phyloP scores from a whole-genome alignment of 2,329 filamentous ascomycete genomes.

The Sarocladium brachiariae region DNA sequence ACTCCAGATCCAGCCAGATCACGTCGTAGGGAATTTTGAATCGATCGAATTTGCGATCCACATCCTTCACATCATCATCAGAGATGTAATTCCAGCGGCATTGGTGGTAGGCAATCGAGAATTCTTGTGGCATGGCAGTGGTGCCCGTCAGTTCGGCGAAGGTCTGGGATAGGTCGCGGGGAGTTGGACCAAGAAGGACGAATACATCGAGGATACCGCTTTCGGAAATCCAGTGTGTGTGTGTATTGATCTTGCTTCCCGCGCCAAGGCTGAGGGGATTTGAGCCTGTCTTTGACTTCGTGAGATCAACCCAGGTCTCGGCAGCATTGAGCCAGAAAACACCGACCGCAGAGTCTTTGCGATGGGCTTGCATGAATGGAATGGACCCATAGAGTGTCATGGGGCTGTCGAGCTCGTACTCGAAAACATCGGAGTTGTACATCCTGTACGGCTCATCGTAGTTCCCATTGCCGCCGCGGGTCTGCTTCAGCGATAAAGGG shows the following conservation, averaged over 20 bases:
- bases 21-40: conserved; percentile 94
- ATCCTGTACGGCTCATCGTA: conserved; percentile 86
- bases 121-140: conserved; percentile 85
- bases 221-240: conserved; percentile 97
- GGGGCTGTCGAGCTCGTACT: conserved; percentile 92
- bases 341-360: conserved; percentile 86
- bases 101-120: conserved; percentile 90
- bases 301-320: conserved; percentile 95
- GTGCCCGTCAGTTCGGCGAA: conserved; percentile 90
- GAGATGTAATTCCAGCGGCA: conserved; percentile 99
- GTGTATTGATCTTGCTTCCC: conserved; percentile 63
- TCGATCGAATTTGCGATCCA: conserved; percentile 94
- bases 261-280: conserved; percentile 74
- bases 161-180: conserved; percentile 70
- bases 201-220: conserved; percentile 85
- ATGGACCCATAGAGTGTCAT: conserved; percentile 99
- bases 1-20: conserved; percentile 98
- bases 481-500: conserved; percentile 81
- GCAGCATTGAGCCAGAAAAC: conserved; percentile 97
- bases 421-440: conserved; percentile 96
- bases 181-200: conserved; percentile 84
- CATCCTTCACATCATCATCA: conserved; percentile 93
- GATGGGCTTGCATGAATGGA: conserved; percentile 95
- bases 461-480: conserved; percentile 78
- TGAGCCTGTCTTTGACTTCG: conserved; percentile 65